These are phyloP conservation scores for Melastoma candidum DNA, from an alignment of 441 rosid genomes.

Conservation along the genomic window DNA sequence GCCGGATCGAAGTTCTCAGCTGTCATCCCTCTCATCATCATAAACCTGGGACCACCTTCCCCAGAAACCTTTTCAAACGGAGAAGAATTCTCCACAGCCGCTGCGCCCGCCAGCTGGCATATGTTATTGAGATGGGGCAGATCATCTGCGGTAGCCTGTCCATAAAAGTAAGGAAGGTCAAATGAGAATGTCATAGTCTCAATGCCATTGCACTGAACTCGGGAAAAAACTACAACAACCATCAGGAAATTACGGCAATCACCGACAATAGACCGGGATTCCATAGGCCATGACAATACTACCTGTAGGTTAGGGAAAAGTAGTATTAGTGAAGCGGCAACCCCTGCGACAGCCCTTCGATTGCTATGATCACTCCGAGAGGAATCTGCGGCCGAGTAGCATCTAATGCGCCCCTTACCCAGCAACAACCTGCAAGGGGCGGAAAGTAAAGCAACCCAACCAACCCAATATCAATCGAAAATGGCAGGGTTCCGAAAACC, in stretches of 20 bases:
- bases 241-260: too few species aligned
- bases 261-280: neutral
- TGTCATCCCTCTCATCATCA: conserved; percentile 94
- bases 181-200: conserved; percentile 3
- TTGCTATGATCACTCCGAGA: conserved; percentile 16
- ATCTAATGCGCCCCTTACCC: conserved; percentile 21
- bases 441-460: neutral
- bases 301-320: conserved; percentile 60
- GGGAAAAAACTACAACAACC: too few species aligned
- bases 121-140: conserved; percentile 23
- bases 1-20: conserved; percentile 71
- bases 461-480: neutral
- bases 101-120: conserved; percentile 49
- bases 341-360: conserved; percentile 32
- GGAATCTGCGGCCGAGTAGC: conserved; percentile 26
- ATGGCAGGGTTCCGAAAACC: too few species aligned
- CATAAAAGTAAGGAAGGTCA: conserved; percentile 2
- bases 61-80: conserved; percentile 50
- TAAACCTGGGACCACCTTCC: conserved; percentile 35
- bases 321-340: conserved; percentile 47
- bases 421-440: conserved; percentile 23
- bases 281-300: conserved; percentile 3
- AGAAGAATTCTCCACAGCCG: conserved; percentile 31
- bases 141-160: conserved; percentile 51
- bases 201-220: neutral